Evolutionary conservation across 192 early-diverging fungal genomes (phyloP).

Genomic region (Chytriomyces sp.): DNA sequence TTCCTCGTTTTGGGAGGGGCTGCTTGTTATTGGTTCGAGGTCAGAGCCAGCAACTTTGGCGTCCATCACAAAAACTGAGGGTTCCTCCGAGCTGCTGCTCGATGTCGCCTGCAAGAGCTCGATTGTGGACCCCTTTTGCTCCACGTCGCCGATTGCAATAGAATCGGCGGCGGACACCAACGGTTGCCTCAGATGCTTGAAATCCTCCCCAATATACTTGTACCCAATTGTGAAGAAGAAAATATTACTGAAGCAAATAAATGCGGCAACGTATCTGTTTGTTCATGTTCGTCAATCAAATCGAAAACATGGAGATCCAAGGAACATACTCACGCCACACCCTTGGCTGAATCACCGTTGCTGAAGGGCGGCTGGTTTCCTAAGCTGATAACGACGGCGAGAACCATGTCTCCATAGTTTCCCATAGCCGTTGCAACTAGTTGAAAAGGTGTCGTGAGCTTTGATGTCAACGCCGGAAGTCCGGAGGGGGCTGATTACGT

Average conservation of each 20-base stretch:
- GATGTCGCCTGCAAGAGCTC: too few species aligned
- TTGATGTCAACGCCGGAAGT: neutral
- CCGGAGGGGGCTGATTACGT: neutral
- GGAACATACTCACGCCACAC: slow-evolving; percentile 36
- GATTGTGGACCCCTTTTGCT: neutral
- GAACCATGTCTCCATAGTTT: slow-evolving; percentile 36
- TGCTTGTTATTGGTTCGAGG: too few species aligned
- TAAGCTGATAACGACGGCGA: slow-evolving; percentile 31
- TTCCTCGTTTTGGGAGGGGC: too few species aligned
- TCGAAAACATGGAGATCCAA: neutral
- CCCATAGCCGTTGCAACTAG: slow-evolving; percentile 34
- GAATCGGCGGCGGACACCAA: too few species aligned
- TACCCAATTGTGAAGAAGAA: slow-evolving; percentile 36
- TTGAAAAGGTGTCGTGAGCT: neutral
- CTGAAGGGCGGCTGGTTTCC: slow-evolving; percentile 32
- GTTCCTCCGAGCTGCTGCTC: too few species aligned
- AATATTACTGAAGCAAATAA: slow-evolving; percentile 35
- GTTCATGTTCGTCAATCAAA: neutral
- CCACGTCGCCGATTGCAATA: neutral
- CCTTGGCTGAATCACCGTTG: slow-evolving; percentile 29
- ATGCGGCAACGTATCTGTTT: slow-evolving; percentile 35
- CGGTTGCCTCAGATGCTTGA: neutral
- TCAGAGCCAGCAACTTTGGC: too few species aligned
- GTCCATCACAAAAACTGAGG: too few species aligned
- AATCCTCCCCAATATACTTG: slow-evolving; percentile 33